Percentiles rank a stretch among this genome's conserved stretches.
Evolutionary conservation across 31 red algal genomes (phyloP).

Genomic region (Asparagopsis taxiformis): DNA sequence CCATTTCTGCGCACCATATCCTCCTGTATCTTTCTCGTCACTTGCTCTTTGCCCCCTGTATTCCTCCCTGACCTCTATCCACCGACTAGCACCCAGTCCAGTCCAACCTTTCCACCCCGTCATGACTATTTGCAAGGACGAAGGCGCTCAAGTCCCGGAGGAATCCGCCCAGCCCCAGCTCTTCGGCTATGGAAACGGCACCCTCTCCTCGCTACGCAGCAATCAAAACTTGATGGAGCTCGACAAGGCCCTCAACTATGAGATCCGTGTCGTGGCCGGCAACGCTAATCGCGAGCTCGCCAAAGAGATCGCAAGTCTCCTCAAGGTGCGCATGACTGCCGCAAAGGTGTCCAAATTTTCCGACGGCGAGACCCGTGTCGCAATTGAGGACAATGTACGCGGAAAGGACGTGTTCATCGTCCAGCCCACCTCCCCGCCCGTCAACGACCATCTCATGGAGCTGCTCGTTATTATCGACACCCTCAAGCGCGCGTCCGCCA

Average conservation of each 20-base stretch:
- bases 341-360: conserved; percentile 83
- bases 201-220: conserved; percentile 12
- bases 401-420: conserved; percentile 99
- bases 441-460: conserved; percentile 98
- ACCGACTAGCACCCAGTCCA: too few species aligned
- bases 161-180: conserved; percentile 10
- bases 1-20: too few species aligned
- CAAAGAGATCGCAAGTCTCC: conserved; percentile 67
- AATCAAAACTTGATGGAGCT: conserved; percentile 29
- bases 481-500: conserved; percentile 91
- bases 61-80: too few species aligned
- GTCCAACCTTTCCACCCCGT: too few species aligned
- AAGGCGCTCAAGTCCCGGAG: conserved; percentile 24
- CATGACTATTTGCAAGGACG: conserved; percentile 28
- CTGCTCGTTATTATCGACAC: conserved; percentile 95
- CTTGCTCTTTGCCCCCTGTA: too few species aligned
- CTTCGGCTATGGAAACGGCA: conserved; percentile 26
- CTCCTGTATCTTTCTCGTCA: too few species aligned
- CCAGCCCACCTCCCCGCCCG: conserved; percentile 93
- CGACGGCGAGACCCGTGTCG: conserved; percentile 96
- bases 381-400: conserved; percentile 94
- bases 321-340: conserved; percentile 62
- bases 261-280: conserved; percentile 89
- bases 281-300: conserved; percentile 89
- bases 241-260: conserved; percentile 93